Evolutionary conservation across 106 monocot species (phyloP), one percentile per base, ranked within the genome.

Genomic region (Platanthera guangdongensis): DNA sequence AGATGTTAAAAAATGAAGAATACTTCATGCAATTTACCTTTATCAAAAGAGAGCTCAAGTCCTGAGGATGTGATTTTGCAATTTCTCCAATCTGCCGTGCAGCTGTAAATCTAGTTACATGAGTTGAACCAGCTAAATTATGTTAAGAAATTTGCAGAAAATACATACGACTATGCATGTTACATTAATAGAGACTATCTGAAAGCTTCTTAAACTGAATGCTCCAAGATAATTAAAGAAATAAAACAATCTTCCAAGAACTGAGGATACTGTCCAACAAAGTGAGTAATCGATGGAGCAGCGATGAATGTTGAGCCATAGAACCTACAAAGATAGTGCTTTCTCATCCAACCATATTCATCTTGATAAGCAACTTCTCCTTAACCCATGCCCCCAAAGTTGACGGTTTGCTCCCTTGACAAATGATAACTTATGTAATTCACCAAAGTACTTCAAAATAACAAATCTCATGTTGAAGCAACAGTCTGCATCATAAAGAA

Each of bases 31-130:
- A 65, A 32, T 30, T 65, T 65, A 91, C 93, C 97, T 99, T 99
- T 76, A 87, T 94, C 73, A 94, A 79, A 16, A 97, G 79, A 59
- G 94, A 80, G 48, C 71, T 82, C 52, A 99, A 80, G 51, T 94
- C 97, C 60, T 86, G 92, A 80, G 94, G 94, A 81, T 92, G 90
- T 78, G 84, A 94, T 71, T 92, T 99, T 68, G 92, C 97, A 70
- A 99, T 92, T 77, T 99, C 94, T 50, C 97, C 97, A 84, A 99
- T 92, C 80, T 99, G 97, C 52, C 85, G 88, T 63, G 97, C 97
- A 47, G 97, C 97, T 74, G 92, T 82, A 72, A 94, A 80, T 73
- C 97, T 83, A 52, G 97, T 99, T 75, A 91, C 86, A 88, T 94
- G 91, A 74, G 94, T 92, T 59, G 97, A 99, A 79, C 97, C 97